These are phyloP conservation scores for Imleria badia DNA, from an alignment of 768 basidiomycete species.

Conservation along the genomic window DNA sequence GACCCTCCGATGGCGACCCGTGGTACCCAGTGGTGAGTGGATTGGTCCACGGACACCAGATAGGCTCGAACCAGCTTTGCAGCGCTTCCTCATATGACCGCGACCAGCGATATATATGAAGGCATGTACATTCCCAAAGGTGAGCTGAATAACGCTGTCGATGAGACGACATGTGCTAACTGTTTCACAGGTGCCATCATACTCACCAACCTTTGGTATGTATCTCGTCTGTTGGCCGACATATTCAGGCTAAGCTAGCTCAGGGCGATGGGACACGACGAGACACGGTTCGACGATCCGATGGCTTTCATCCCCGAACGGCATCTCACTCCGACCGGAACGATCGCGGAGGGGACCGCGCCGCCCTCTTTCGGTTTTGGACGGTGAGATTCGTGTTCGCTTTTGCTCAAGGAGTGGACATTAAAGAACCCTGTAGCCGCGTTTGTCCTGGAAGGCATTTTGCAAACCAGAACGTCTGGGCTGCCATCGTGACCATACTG, in stretches of 20 bases:
- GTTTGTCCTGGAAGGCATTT: slow-evolving; percentile 36
- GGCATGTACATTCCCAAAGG: slow-evolving; percentile 34
- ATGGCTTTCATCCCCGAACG: slow-evolving; percentile 55
- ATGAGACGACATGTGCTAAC: neutral
- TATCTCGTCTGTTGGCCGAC: neutral
- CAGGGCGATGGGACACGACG: slow-evolving; percentile 52
- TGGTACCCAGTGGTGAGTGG: slow-evolving; percentile 27
- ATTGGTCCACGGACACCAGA: neutral
- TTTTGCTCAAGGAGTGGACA: neutral
- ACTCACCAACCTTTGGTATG: slow-evolving; percentile 27
- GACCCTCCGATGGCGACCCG: slow-evolving; percentile 32
- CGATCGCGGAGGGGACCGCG: slow-evolving; percentile 2
- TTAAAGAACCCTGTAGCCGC: slow-evolving; percentile 17
- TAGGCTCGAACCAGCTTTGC: neutral
- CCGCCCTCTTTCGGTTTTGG: slow-evolving; percentile 23
- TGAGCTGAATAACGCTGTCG: neutral
- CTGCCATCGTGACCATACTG: slow-evolving; percentile 31
- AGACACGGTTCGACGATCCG: slow-evolving; percentile 49
- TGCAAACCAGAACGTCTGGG: slow-evolving; percentile 35
- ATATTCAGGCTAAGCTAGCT: neutral
- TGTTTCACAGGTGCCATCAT: slow-evolving; percentile 17
- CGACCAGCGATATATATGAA: slow-evolving; percentile 25
- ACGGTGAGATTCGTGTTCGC: slow-evolving; percentile 16
- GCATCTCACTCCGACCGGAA: slow-evolving; percentile 37
- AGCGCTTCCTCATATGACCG: slow-evolving; percentile 27